These are phyloP conservation scores for Apocynum venetum DNA, from an alignment of 257 asterid species.

Conservation along the genomic window DNA sequence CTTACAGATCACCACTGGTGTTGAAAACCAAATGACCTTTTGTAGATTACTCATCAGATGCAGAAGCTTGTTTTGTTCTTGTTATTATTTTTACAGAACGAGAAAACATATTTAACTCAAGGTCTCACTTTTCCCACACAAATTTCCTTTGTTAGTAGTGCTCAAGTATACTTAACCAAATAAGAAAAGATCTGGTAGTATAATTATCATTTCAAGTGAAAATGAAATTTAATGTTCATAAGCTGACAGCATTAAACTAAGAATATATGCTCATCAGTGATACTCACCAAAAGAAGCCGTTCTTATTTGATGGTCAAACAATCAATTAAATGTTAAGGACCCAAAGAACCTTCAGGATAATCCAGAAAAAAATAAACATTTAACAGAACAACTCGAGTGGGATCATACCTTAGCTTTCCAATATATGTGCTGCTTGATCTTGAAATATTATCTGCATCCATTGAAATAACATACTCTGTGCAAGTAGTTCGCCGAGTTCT, in stretches of 20 bases:
- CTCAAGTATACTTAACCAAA: background rate
- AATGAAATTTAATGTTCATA: background rate
- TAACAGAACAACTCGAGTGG: background rate
- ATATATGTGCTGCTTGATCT: constrained; percentile 87
- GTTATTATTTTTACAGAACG: background rate
- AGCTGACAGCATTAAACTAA: background rate
- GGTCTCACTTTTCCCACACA: background rate
- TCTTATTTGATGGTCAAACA: background rate
- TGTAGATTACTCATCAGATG: background rate
- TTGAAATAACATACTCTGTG: constrained; percentile 92
- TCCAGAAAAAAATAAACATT: background rate
- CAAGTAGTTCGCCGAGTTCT: constrained; percentile 92
- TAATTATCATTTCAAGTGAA: too few relatives aligned
- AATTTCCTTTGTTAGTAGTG: background rate
- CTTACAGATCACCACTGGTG: background rate
- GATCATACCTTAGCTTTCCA: constrained; percentile 72
- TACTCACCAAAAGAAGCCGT: background rate
- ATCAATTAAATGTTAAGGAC: background rate
- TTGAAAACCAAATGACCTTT: background rate
- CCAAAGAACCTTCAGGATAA: background rate
- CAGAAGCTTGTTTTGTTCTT: background rate
- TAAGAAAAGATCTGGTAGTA: background rate
- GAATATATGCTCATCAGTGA: background rate
- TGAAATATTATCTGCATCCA: constrained; percentile 87
- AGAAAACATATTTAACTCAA: background rate